Evolutionary conservation across 768 basidiomycete genomes (phyloP), one percentile per base, ranked within the genome.

Genomic region (Rhodotorula sphaerocarpa): DNA sequence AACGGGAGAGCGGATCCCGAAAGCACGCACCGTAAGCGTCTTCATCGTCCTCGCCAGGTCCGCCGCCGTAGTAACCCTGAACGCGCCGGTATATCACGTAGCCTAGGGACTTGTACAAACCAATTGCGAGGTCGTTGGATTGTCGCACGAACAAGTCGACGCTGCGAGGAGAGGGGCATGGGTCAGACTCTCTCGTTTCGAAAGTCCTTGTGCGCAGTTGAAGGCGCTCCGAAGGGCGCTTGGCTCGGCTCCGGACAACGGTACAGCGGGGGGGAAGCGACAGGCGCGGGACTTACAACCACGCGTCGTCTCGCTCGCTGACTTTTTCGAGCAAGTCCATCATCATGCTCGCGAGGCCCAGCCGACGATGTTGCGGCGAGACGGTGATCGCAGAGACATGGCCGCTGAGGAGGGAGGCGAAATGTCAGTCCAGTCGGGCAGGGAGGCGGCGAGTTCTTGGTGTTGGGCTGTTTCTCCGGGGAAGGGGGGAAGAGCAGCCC

Each of bases 371-470:
- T 71, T 88, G 85, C 18, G 95, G 95, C 0, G 91, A 87, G 57
- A 99, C 90, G 9, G 91, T 90, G 53, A 99, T 79, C 0, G 92
- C 92, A 1, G 93, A 96, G 71, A 97, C 85, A 72, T 97, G 95
- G 0, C 90, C 93, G 71, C 78, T 77, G 60, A 72, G 73, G 18
- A 70, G 67, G 21, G 23, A 34, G 15, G 4, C 27, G 6, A 43
- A n/a, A 51, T 42, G 21, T 9, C 21, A 21, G 12, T 25, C n/a
- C n/a, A n/a, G n/a, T n/a, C n/a, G n/a, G n/a, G n/a, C n/a, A n/a
- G n/a, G n/a, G n/a, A n/a, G n/a, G n/a, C n/a, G n/a, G n/a, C n/a
- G n/a, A n/a, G n/a, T n/a, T n/a, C n/a, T n/a, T n/a, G n/a, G n/a
- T n/a, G n/a, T n/a, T n/a, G n/a, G n/a, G n/a, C n/a, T n/a, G n/a